These are phyloP conservation scores for Aureobasidium leucospermi DNA, from an alignment of 2,329 filamentous ascomycete species.

Conservation along the genomic window DNA sequence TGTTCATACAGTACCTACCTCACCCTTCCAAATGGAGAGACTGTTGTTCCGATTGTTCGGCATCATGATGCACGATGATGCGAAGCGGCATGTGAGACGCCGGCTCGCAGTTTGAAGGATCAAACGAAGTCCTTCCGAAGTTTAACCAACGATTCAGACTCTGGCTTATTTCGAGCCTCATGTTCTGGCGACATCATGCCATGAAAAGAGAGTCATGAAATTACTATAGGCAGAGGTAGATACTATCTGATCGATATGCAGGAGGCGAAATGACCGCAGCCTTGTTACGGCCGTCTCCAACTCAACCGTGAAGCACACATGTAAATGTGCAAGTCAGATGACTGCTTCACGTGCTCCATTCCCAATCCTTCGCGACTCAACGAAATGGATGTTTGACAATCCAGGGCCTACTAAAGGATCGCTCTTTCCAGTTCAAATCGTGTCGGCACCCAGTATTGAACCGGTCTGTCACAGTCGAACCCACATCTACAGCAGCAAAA, in stretches of 20 bases:
- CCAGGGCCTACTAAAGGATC: neutral
- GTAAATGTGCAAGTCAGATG: neutral
- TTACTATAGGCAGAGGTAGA: no score
- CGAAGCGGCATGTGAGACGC: neutral
- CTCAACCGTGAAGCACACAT: neutral
- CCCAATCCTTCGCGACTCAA: neutral
- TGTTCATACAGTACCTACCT: neutral
- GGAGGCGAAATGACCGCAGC: neutral
- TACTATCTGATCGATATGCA: neutral
- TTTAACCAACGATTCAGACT: neutral
- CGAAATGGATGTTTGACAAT: neutral
- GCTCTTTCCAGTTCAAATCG: no score
- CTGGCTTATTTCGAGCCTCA: no score
- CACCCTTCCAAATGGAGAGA: neutral
- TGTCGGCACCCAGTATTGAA: no score
- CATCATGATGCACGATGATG: neutral
- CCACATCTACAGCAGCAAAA: neutral
- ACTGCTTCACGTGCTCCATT: neutral
- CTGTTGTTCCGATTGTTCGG: neutral
- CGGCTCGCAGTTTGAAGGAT: neutral
- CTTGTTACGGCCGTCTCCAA: neutral
- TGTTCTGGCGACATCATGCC: no score
- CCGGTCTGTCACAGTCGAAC: neutral
- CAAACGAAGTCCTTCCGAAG: neutral
- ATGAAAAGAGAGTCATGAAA: no score